These are phyloP conservation scores for Backusella westeae DNA, from an alignment of 192 early-diverging fungal species.

Conservation along the genomic window DNA sequence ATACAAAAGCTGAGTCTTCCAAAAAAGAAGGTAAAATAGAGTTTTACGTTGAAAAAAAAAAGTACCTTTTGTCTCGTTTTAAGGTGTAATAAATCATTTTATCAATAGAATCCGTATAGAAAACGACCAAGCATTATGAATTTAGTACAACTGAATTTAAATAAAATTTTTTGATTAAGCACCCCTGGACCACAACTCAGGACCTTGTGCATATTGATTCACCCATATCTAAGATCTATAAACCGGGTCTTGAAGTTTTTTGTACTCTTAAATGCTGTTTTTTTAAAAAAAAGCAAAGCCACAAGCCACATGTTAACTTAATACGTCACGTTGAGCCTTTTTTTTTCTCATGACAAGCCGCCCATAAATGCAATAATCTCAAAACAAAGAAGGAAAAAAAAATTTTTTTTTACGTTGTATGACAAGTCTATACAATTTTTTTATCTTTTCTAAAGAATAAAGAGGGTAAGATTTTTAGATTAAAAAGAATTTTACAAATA, in stretches of 20 bases:
- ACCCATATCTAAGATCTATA: neutral
- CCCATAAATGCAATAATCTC: neutral
- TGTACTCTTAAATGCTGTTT: neutral
- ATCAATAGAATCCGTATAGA: no score
- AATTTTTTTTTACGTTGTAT: neutral
- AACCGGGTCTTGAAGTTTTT: neutral
- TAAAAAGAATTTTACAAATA: conserved; percentile 9
- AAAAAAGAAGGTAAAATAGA: neutral
- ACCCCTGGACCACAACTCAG: neutral
- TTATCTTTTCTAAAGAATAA: conserved; percentile 11
- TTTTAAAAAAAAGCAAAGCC: neutral
- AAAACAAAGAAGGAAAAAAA: conserved; percentile 6
- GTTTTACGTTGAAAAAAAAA: neutral
- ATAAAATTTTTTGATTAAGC: neutral
- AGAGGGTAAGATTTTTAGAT: conserved; percentile 11
- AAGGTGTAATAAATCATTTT: no score
- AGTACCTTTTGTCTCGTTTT: neutral
- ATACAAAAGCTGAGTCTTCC: neutral
- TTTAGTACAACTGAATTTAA: neutral
- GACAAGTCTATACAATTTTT: conserved; percentile 7
- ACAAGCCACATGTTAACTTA: neutral
- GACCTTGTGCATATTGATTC: no score
- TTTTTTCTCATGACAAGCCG: conserved; percentile 7
- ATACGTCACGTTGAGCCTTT: neutral
- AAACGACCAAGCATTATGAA: no score